Evolutionary conservation across 75 land plant species (phyloP).

Genomic region (Gnetum montanum): DNA sequence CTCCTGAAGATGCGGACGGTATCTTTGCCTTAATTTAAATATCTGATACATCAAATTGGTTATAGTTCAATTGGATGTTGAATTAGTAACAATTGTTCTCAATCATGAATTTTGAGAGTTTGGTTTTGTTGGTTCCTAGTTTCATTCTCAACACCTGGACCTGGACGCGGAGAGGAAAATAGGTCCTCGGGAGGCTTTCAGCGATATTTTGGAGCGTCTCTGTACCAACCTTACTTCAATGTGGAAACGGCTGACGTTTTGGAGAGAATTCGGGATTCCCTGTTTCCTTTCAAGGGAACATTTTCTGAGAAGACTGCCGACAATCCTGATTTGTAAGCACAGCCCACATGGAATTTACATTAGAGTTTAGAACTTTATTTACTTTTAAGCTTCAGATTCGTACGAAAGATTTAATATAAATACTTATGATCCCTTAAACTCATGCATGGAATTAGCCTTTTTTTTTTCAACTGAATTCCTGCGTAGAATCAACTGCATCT

Average conservation of each 20-base stretch:
- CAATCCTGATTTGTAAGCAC: conserved; percentile 92
- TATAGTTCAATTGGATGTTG: not conserved
- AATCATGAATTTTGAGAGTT: not conserved
- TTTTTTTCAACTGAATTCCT: too few species aligned
- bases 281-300: conserved; percentile 74
- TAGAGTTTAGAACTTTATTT: too few species aligned
- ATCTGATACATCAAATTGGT: not conserved
- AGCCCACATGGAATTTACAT: too few species aligned
- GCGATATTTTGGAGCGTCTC: conserved; percentile 47
- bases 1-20: conserved; percentile 97
- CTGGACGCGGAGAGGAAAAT: conserved; percentile 43
- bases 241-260: conserved; percentile 93
- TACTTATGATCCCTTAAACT: too few species aligned
- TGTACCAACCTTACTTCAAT: conserved; percentile 92
- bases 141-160: conserved; percentile 77
- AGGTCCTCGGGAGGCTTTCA: conserved; percentile 67
- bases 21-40: conserved; percentile 9
- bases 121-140: conserved; percentile 35
- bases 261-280: conserved; percentile 83
- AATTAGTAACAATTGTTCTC: not conserved
- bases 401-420: too few species aligned
- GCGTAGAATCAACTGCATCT: too few species aligned
- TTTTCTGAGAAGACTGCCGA: conserved; percentile 71
- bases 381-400: too few species aligned
- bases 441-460: too few species aligned